Evolutionary conservation across 129 eudicot genomes (phyloP).

Genomic region (Silybum marianum): DNA sequence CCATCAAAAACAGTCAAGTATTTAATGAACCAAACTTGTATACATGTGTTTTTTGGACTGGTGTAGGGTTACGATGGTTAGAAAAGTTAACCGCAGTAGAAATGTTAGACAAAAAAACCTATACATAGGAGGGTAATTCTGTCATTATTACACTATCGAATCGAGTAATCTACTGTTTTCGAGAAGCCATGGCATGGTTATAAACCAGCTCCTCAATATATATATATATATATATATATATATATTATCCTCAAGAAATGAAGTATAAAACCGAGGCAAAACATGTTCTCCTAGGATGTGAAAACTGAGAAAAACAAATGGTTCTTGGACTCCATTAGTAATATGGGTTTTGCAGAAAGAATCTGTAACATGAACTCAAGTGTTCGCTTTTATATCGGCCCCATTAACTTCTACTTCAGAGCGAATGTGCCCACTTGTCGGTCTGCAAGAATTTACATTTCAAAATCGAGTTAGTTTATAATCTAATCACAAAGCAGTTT

Average conservation of each 20-base stretch:
- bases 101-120: not conserved
- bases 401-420: slow-evolving; percentile 23
- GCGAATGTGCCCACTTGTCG: slow-evolving; percentile 58
- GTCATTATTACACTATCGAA: not conserved
- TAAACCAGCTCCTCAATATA: not conserved
- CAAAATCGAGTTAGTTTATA: slow-evolving; percentile 4
- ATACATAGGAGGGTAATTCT: not conserved
- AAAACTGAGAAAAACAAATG: not conserved
- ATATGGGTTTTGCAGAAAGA: slow-evolving; percentile 4
- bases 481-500: not conserved
- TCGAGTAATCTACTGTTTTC: not conserved
- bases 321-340: slow-evolving; percentile 10
- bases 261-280: not conserved
- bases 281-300: not conserved
- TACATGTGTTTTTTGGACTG: not conserved
- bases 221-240: no score
- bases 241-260: not conserved
- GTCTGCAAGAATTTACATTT: slow-evolving; percentile 45
- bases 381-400: slow-evolving; percentile 18
- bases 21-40: not conserved
- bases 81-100: not conserved
- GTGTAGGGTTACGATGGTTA: not conserved
- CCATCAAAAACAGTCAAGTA: slow-evolving; percentile 15
- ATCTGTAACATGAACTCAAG: not conserved
- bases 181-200: not conserved